Conservation (phyloP, 1,139 yeast genomes). For the Suhomyces maxii region DNA sequence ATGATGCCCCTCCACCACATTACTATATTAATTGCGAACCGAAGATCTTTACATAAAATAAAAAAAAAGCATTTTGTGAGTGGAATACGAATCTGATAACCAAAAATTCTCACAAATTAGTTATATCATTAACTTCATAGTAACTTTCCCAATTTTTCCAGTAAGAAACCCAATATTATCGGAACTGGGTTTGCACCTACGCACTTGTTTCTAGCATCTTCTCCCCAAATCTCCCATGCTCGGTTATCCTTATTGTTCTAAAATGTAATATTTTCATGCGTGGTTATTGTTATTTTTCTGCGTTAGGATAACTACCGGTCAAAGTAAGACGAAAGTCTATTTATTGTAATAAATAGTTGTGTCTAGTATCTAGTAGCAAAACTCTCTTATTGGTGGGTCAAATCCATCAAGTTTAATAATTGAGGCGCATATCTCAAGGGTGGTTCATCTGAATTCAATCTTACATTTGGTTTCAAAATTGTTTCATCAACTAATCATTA, state of each 20-base stretch:
- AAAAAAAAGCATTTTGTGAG: too few species aligned
- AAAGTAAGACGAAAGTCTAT: slow-evolving; percentile 2
- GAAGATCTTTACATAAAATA: too few species aligned
- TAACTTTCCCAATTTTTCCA: too few species aligned
- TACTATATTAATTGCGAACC: neutral
- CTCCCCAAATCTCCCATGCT: neutral
- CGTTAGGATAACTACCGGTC: neutral
- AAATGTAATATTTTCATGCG: neutral
- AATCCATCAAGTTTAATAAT: neutral
- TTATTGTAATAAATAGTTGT: neutral
- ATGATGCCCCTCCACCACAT: neutral
- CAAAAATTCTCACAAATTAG: too few species aligned
- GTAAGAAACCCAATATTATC: too few species aligned
- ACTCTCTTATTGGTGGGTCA: neutral
- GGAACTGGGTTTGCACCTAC: too few species aligned
- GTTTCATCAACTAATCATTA: too few species aligned
- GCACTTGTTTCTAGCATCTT: neutral
- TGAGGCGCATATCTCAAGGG: slow-evolving; percentile 3
- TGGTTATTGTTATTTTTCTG: slow-evolving; percentile 1
- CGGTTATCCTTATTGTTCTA: neutral
- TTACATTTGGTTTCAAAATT: too few species aligned
- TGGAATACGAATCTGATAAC: too few species aligned
- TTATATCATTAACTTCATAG: too few species aligned
- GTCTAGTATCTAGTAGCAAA: neutral
- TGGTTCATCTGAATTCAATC: too few species aligned